Conservation (phyloP, 768 basidiomycete genomes). For the Tylopilus sp. region DNA sequence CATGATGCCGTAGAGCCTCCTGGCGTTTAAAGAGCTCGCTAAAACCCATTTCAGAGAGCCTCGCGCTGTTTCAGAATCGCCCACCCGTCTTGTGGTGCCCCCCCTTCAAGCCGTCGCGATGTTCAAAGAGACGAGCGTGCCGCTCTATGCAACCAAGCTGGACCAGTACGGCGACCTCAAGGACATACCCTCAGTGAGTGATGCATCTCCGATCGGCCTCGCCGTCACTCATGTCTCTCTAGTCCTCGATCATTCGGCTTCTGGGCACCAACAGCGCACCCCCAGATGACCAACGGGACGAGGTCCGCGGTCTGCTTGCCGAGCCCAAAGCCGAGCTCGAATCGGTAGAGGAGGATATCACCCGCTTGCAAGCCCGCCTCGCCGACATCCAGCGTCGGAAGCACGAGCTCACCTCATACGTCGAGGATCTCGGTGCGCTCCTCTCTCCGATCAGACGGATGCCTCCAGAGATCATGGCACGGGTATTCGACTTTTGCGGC, state of each 20-base stretch:
- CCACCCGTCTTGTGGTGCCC: not conserved
- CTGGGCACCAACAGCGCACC: constrained; percentile 27
- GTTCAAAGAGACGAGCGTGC: constrained; percentile 23
- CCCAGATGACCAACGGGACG: constrained; percentile 26
- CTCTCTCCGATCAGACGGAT: constrained; percentile 32
- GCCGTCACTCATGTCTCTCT: constrained; percentile 3
- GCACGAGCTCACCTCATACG: constrained; percentile 26
- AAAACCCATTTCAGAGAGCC: constrained; percentile 7
- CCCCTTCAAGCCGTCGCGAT: not conserved
- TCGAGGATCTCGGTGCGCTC: constrained; percentile 33
- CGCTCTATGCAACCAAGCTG: constrained; percentile 24
- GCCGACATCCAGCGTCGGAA: constrained; percentile 29
- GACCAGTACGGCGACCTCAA: constrained; percentile 29
- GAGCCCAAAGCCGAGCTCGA: constrained; percentile 28
- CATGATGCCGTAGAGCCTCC: constrained; percentile 6
- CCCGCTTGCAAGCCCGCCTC: constrained; percentile 28
- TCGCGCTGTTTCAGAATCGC: not conserved
- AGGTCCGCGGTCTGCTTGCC: constrained; percentile 22
- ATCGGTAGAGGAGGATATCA: constrained; percentile 25
- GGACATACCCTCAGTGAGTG: constrained; percentile 27
- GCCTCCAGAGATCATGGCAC: constrained; percentile 33
- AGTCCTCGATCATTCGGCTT: constrained; percentile 32
- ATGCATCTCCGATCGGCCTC: not conserved
- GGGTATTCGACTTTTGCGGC: constrained; percentile 32
- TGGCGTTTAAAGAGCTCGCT: constrained; percentile 2